Conservation (phyloP, 2,329 filamentous ascomycete genomes). For the Trichoderma polysporum region DNA sequence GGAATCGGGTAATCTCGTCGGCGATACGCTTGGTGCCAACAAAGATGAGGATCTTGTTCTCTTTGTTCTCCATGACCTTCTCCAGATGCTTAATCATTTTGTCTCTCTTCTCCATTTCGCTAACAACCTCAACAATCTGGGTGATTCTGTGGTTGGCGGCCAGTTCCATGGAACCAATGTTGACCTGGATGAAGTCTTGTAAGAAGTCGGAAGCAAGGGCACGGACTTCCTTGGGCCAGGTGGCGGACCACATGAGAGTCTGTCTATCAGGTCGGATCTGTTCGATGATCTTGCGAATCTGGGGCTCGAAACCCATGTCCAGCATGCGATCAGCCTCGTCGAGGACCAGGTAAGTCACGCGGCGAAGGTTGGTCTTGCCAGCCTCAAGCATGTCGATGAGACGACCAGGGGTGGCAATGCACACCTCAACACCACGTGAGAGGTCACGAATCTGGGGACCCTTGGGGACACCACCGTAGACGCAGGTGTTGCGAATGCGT, state of each 20-base stretch:
- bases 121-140: constrained; percentile 94
- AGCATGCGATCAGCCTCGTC: constrained; percentile 99
- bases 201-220: constrained; percentile 88
- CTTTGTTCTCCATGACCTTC: constrained; percentile 95
- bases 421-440: constrained; percentile 92
- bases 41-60: constrained; percentile 95
- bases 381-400: constrained; percentile 98
- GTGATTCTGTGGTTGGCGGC: constrained; percentile 97
- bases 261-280: constrained; percentile 98
- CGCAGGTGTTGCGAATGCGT: constrained; percentile 96
- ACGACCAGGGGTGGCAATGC: constrained; percentile 96
- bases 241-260: constrained; percentile 99
- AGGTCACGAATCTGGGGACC: constrained; percentile 96
- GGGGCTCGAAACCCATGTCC: constrained; percentile 99
- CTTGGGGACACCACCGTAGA: constrained; percentile 98
- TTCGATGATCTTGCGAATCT: constrained; percentile 97
- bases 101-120: constrained; percentile 96
- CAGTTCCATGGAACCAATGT: constrained; percentile 94
- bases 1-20: constrained; percentile 95
- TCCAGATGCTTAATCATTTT: constrained; percentile 97
- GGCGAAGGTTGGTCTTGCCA: constrained; percentile 95
- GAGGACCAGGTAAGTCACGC: constrained; percentile 96
- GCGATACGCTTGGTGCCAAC: constrained; percentile 92
- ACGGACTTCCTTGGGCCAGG: constrained; percentile 98
- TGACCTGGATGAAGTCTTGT: constrained; percentile 96